Evolutionary conservation across 768 basidiomycete genomes (phyloP).

Genomic region (Cyathus striatus): DNA sequence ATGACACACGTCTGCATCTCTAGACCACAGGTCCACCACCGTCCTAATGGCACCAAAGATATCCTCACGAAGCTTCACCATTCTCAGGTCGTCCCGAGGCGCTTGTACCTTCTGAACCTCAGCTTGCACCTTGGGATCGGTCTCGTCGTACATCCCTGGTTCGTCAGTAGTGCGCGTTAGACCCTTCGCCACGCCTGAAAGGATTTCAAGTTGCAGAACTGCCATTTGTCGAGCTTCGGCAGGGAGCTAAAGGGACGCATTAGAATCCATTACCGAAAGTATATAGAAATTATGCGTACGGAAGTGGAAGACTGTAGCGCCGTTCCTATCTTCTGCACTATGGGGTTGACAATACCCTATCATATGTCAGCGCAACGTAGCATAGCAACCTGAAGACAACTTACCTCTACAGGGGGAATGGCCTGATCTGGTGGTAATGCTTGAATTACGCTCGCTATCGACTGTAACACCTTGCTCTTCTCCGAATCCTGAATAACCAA

Average conservation of each 20-base stretch:
- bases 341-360: constrained; percentile 72
- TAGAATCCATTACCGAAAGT: neutral
- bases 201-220: constrained; percentile 71
- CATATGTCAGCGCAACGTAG: constrained; percentile 1
- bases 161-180: constrained; percentile 75
- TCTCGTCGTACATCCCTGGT: constrained; percentile 52
- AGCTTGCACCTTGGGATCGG: constrained; percentile 43
- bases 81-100: constrained; percentile 60
- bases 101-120: constrained; percentile 51
- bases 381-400: constrained; percentile 7
- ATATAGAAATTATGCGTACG: constrained; percentile 31
- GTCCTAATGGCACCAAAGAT: constrained; percentile 57
- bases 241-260: constrained; percentile 44
- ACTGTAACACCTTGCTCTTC: constrained; percentile 86
- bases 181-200: constrained; percentile 85
- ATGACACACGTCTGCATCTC: constrained; percentile 70
- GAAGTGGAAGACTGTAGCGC: constrained; percentile 49
- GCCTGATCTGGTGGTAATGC: constrained; percentile 77
- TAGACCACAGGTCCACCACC: constrained; percentile 71
- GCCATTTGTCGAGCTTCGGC: constrained; percentile 66
- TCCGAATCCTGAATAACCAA: constrained; percentile 66
- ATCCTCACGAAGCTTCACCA: constrained; percentile 58
- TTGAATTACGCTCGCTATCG: constrained; percentile 90
- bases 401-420: constrained; percentile 71
- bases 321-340: constrained; percentile 63